Base-by-base conservation (phyloP, 179 eudicot species). In the Spinacia oleracea region DNA sequence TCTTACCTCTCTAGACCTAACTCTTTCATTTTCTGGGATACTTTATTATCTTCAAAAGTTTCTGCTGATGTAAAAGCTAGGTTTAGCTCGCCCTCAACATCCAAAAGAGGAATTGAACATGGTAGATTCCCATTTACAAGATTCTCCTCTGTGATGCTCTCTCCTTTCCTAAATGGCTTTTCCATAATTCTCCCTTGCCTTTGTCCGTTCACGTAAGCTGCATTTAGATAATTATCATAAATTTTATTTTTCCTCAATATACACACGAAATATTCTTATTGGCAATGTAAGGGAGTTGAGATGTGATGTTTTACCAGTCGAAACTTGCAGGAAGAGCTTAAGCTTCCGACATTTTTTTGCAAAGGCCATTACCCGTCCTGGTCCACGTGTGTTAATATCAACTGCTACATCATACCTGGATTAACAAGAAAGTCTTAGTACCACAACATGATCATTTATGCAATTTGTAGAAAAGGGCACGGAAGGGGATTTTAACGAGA, bases 151-250 rank as follows among this genome's bases (percentile, higher is more conserved):
- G 89, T 88, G 67, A 94, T 90, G 80, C 91, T 91, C 48, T 96
- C 97, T 29, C 99, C 99, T 18, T 75, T 69, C 79, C 84, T 83
- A 80, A 96, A 96, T 48, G 94, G 90, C 83, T 84, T 90, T 83
- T 96, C 99, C 96, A 94, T 87, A 58, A 96, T 83, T 78, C 83
- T 87, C 80, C 99, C 99, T 90, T 87, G 93, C 82, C 98, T 86
- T 87, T 91, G 94, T 87, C 99, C 99, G 84, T 96, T 96, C 40
- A 96, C 99, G 81, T 96, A 96, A 73, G 98, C 98, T 96, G 91
- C 86, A 80, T 53, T 72, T 55, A 64, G 34, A 48, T 29, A 58
- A 46, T 18, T n/a, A 46, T 64, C 23, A 70, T 40, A 16, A 10
- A 67, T 35, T 14, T 20, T 76, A 72, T 25, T 14, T 31, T 45